Evolutionary conservation across 352 stramenopile genomes (phyloP).

Genomic region (Thraustochytrium striatum): DNA sequence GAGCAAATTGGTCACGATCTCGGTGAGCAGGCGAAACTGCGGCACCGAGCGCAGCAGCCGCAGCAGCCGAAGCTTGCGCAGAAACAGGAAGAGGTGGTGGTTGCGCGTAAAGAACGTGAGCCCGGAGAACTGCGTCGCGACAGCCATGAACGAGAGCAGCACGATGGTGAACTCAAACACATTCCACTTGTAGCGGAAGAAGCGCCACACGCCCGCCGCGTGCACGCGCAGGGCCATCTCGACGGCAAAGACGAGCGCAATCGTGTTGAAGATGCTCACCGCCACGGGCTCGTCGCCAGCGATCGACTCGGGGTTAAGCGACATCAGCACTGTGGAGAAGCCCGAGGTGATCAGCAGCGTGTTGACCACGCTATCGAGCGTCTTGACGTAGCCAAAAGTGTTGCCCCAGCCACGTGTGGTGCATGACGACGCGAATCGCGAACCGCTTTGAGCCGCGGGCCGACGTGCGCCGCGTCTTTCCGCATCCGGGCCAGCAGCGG

Average conservation of each 20-base stretch:
- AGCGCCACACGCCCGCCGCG: neutral
- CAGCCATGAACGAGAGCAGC: conserved; percentile 6
- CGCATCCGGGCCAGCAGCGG: conserved; percentile 2
- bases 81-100: conserved; percentile 45
- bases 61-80: conserved; percentile 51
- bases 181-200: conserved; percentile 31
- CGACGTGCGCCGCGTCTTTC: neutral
- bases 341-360: conserved; percentile 33
- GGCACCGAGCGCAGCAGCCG: conserved; percentile 25
- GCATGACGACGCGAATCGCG: conserved; percentile 40
- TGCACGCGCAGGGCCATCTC: conserved; percentile 19
- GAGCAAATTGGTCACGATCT: conserved; percentile 35
- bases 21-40: conserved; percentile 37
- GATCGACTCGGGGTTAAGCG: neutral
- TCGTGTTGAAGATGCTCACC: conserved; percentile 27
- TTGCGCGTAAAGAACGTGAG: neutral
- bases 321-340: neutral
- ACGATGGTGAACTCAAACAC: conserved; percentile 37
- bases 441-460: neutral
- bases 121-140: conserved; percentile 32
- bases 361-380: conserved; percentile 47
- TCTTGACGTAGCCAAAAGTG: neutral
- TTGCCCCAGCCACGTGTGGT: conserved; percentile 40
- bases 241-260: neutral
- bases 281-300: conserved; percentile 13